Base-by-base conservation (phyloP, 495 filamentous ascomycete species). In the Chaetomidium leptoderma region DNA sequence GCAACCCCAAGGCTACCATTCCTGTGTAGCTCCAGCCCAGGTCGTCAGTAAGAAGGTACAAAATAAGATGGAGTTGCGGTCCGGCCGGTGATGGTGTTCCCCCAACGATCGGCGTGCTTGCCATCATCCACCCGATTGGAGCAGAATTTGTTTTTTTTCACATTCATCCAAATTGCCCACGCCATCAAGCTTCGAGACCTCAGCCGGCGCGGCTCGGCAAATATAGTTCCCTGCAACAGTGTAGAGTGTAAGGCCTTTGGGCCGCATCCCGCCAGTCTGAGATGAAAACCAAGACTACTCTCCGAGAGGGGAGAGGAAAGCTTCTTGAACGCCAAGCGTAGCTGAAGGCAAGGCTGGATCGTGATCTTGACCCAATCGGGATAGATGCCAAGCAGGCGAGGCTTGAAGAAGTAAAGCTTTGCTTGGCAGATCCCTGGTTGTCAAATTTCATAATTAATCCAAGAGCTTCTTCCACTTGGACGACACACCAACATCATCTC, bases 101-200 rank as follows among this genome's bases (percentile, higher is more conserved):
- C 13, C 51, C 26, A 53, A 29, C 4, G 23, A 17, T 29, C 7
- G 5, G 21, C 49, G 3, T 11, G 26, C 37, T 14, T 16, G 26
- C 7, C 37, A 53, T 53, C n/a, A n/a, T n/a, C n/a, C n/a, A n/a
- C n/a, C 37, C 24, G 32, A 54, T 54, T 46, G 24, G 52, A 30
- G 46, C 47, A 16, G 35, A 46, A 48, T 37, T 17, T 63, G 50
- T 11, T 27, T 55, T 11, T 27, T 55, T 53, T 26, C 42, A 30
- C 56, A 57, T 60, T 64, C 57, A 64, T 61, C 62, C 62, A 64
- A 23, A 64, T 64, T 64, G 39, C 62, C 45, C n/a, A 42, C 30
- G 26, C 32, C 46, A 35, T 36, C 33, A 33, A 58, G 24, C 49
- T 48, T 51, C 37, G 46, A 29, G 26, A 23, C 40, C 16, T 37